Evolutionary conservation across 805 yeast species (phyloP), one percentile per base, ranked within the genome.

Genomic region (Saitoella complicata): DNA sequence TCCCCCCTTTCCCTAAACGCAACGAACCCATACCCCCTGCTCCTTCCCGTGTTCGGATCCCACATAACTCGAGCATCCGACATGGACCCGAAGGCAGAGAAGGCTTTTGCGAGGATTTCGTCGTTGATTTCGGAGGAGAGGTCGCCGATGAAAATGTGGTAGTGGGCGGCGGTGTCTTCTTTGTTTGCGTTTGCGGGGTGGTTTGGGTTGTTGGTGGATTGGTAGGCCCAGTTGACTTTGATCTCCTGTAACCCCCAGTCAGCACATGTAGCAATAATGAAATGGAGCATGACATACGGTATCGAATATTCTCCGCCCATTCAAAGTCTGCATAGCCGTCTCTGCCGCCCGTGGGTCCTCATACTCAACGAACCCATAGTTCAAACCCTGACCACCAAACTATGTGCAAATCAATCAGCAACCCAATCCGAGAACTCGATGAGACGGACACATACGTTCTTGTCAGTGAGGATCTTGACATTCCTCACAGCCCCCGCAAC

Each of bases 41-140:
- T 39, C 11, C 53, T 43, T 5, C 53, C 53, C 7, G 53, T 80
- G 59, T 82, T 87, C 93, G 84, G 83, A 59, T 86, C 95, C 95
- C 95, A 85, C 95, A 85, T 86, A 32, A 85, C 95, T 53, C 85
- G 86, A 8, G 94, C 95, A 59, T 82, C 91, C 40, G 74, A 65
- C 54, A 81, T 65, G 1, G 85, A 71, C 11, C 68, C 66, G 59
- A 72, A 80, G 45, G 67, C 65, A 5, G 65, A 53, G 57, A 85
- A 85, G 8, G 80, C 68, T 39, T 60, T 63, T 43, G 67, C 67
- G 49, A 85, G 69, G 11, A 73, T 58, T 51, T 80, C 93, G 61
- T 86, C 95, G 57, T 81, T 78, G 35, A 86, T 78, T 55, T 86
- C 94, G 6, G 80, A 69, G 37, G 84, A 75, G 53, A 85, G 69